Base-by-base conservation (phyloP, 2,329 filamentous ascomycete species). In the Teratosphaeriaceae sp. region DNA sequence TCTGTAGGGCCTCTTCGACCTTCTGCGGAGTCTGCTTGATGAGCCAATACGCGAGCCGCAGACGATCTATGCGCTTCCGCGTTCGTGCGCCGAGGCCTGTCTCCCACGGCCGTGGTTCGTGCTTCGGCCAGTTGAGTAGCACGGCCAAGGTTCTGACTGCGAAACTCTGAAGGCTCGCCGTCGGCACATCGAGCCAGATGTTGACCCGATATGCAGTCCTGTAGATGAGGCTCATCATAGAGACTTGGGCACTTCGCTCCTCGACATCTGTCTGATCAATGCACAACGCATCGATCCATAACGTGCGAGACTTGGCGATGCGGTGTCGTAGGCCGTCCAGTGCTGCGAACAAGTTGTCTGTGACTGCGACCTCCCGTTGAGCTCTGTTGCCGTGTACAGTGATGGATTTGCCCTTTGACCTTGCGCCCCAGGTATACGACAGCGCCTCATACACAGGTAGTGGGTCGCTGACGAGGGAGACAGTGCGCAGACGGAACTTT, bases 211-310 rank as follows among this genome's bases (percentile, higher is more conserved):
- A 5, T 5, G 20, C 23, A 11, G 8, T 5, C 11, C 7, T 26
- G 23, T 39, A 39, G 7, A 39, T 39, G 8, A 6, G 20, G 5
- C 11, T 9, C 37, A 39, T 39, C 9, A 39, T 5, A 7, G 20
- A 5, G 23, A 39, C 37, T 19, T 39, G 37, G 11, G 15, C 6
- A 20, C 6, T 12, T 5, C 23, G 7, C 16, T 30, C 38, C 5
- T 7, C 23, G 5, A 40, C 4, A 18, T 40, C 38, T 3, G 8
- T 3, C 18, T 40, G 38, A 18, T 40, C 31, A 13, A 40, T 38
- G 15, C 36, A 38, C 8, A 38, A 19, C 5, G 36, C 36, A 38
- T 38, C 36, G 9, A 38, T 18, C 38, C 38, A 40, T 8, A 40
- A 8, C n/a, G 5, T 7, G n/a, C 23, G 23, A 36, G 33, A 22